These are phyloP conservation scores for Didymella segeticola DNA, from an alignment of 2,329 filamentous ascomycete genomes.

Conservation along the genomic window DNA sequence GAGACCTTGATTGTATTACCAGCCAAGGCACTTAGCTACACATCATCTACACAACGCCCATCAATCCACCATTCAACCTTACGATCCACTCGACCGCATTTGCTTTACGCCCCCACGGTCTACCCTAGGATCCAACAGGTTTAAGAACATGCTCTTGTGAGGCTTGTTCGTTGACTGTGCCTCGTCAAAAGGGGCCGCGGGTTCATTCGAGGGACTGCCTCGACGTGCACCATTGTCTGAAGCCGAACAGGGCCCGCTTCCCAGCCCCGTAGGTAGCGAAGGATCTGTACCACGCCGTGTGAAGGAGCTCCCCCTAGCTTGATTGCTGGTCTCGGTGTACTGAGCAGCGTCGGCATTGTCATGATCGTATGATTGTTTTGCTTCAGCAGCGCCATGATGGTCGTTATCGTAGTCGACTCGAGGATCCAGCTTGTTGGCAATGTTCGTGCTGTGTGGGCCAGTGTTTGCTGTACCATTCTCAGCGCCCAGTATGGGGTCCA, in stretches of 20 bases:
- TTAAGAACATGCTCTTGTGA: slow-evolving; percentile 20
- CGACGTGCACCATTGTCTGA: slow-evolving; percentile 5
- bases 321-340: no score
- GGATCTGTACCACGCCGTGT: slow-evolving; percentile 10
- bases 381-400: not conserved
- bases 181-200: not conserved
- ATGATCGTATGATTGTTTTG: not conserved
- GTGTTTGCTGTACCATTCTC: slow-evolving; percentile 17
- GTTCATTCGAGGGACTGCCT: not conserved
- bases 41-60: not conserved
- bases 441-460: slow-evolving; percentile 14
- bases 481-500: slow-evolving; percentile 20
- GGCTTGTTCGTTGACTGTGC: slow-evolving; percentile 15
- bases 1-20: not conserved
- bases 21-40: not conserved
- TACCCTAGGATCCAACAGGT: slow-evolving; percentile 27
- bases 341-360: not conserved
- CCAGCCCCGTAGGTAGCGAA: not conserved
- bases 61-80: not conserved
- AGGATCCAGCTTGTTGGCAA: slow-evolving; percentile 22
- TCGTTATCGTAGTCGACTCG: not conserved
- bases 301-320: not conserved
- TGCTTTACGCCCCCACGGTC: slow-evolving; percentile 15
- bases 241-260: not conserved
- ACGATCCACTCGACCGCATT: slow-evolving; percentile 1